These are phyloP conservation scores for Picea sitchensis DNA, from an alignment of 75 land plant species.

Conservation along the genomic window DNA sequence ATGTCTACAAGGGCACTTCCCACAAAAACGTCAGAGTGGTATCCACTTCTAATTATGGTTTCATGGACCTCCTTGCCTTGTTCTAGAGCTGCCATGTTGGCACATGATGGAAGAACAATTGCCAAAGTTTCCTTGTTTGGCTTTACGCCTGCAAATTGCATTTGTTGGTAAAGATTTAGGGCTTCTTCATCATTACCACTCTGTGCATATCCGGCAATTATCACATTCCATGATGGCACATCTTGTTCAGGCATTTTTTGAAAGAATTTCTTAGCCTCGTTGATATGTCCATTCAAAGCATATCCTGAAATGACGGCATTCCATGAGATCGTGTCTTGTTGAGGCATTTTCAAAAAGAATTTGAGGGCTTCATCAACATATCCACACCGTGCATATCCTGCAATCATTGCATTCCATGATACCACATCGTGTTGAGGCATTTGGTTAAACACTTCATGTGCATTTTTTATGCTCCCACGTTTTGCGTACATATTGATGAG, in stretches of 20 bases:
- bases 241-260: not conserved
- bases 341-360: not conserved
- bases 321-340: not conserved
- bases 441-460: conserved; percentile 14
- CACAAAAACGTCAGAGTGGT: not conserved
- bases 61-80: conserved; percentile 9
- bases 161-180: not conserved
- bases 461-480: conserved; percentile 18
- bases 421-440: not conserved
- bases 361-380: not conserved
- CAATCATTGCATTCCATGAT: not conserved
- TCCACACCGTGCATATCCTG: not conserved
- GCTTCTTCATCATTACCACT: not conserved
- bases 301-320: not conserved
- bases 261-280: not conserved
- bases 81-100: conserved; percentile 13
- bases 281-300: not conserved
- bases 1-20: conserved; percentile 15
- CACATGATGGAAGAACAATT: not conserved
- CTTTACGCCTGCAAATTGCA: conserved; percentile 2
- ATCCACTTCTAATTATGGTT: conserved; percentile 1
- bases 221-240: not conserved
- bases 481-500: conserved; percentile 58
- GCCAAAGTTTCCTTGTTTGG: not conserved
- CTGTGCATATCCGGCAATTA: not conserved